Conservation (phyloP, 805 yeast genomes). For the Barnettozyma populi region DNA sequence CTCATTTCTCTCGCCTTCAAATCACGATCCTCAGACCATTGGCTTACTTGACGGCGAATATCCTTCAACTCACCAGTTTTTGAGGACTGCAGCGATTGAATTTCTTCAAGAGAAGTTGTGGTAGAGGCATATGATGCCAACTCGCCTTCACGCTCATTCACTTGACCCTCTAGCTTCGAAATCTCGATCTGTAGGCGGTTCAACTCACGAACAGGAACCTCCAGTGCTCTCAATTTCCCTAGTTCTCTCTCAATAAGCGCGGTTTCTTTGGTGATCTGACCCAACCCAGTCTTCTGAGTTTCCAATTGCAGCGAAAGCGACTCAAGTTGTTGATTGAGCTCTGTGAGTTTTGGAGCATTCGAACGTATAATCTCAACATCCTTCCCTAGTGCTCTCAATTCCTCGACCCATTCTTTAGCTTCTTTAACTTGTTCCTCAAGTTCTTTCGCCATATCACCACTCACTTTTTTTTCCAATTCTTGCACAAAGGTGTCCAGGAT, state of each 20-base stretch:
- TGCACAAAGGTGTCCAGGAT: conserved; percentile 22
- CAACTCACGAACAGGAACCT: conserved; percentile 32
- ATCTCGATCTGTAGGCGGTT: conserved; percentile 30
- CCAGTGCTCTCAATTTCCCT: conserved; percentile 12
- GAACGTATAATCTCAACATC: conserved; percentile 23
- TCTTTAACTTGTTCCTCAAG: conserved; percentile 29
- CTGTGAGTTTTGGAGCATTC: conserved; percentile 9
- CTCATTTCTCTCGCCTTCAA: conserved; percentile 37
- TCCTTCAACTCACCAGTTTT: conserved; percentile 35
- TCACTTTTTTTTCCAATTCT: conserved; percentile 28
- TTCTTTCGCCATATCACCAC: conserved; percentile 28
- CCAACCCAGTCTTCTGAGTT: neutral
- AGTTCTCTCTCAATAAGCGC: neutral
- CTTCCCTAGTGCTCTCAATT: conserved; percentile 24
- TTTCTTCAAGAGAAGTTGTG: conserved; percentile 35
- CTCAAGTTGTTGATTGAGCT: conserved; percentile 11
- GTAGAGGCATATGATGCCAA: conserved; percentile 34
- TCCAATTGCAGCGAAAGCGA: conserved; percentile 15
- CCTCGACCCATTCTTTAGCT: conserved; percentile 27
- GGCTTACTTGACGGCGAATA: conserved; percentile 31
- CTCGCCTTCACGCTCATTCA: conserved; percentile 29
- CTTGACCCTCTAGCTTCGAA: conserved; percentile 23
- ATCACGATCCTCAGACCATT: conserved; percentile 39
- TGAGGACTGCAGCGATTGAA: conserved; percentile 39
- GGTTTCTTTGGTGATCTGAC: neutral